Percentiles rank a stretch among this genome's conserved stretches.
These are phyloP conservation scores for Nadsonia starkeyi-henricii DNA, from an alignment of 1,139 yeast genomes.

Conservation along the genomic window DNA sequence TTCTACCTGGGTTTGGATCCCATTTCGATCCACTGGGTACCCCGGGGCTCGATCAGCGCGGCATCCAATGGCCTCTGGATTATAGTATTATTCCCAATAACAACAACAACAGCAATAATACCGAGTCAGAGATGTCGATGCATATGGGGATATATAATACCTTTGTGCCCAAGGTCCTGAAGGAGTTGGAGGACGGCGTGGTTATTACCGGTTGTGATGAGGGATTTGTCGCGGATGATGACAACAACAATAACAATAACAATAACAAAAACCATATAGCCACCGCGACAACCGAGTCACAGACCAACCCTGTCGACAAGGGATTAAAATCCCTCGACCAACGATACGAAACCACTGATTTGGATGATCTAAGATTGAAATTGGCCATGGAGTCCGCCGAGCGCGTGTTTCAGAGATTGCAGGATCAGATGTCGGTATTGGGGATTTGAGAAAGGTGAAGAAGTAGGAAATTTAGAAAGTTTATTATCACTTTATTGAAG, in stretches of 20 bases:
- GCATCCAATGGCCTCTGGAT: slow-evolving; percentile 8
- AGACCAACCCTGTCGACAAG: too few species aligned
- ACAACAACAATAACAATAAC: slow-evolving; percentile 3
- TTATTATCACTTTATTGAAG: too few species aligned
- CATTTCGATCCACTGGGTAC: too few species aligned
- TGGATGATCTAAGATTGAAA: slow-evolving; percentile 8
- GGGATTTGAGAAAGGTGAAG: slow-evolving; percentile 5
- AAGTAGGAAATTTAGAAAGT: too few species aligned
- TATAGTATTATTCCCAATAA: slow-evolving; percentile 3
- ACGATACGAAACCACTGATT: slow-evolving; percentile 11
- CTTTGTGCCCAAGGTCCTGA: slow-evolving; percentile 17
- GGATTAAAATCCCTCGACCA: slow-evolving; percentile 6
- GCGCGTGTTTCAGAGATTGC: slow-evolving; percentile 17
- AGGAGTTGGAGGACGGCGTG: slow-evolving; percentile 11
- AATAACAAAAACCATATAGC: too few species aligned
- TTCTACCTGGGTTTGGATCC: too few species aligned
- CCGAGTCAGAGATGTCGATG: slow-evolving; percentile 2
- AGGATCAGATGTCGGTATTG: slow-evolving; percentile 14
- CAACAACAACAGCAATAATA: slow-evolving; percentile 4
- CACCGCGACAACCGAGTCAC: too few species aligned
- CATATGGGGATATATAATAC: slow-evolving; percentile 16
- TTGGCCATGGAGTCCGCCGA: slow-evolving; percentile 17
- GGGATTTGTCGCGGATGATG: slow-evolving; percentile 8
- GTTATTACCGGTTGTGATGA: slow-evolving; percentile 1
- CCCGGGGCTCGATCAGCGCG: neutral